These are phyloP conservation scores for Puccinellia tenuiflora DNA, from an alignment of 176 grass and related monocot genomes.

Conservation along the genomic window DNA sequence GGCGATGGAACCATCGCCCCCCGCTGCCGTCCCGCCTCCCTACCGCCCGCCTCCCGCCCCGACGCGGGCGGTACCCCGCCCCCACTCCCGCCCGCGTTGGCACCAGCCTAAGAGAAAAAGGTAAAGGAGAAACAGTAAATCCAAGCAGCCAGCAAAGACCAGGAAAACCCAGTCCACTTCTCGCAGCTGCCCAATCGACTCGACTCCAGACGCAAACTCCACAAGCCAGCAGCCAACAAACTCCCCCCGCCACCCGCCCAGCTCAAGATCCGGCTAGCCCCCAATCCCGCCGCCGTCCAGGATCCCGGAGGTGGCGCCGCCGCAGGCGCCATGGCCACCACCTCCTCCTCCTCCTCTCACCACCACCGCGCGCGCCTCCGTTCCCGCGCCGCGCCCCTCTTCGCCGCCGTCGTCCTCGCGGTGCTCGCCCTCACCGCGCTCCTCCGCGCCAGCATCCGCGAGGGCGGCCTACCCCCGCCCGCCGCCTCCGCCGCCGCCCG, in stretches of 20 bases:
- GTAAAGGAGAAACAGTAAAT: not conserved
- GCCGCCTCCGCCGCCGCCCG: not conserved
- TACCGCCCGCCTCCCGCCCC: too few species aligned
- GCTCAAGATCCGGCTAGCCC: constrained; percentile 29
- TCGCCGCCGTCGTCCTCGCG: constrained; percentile 36
- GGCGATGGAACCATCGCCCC: too few species aligned
- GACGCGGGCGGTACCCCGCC: too few species aligned
- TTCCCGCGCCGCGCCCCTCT: constrained; percentile 38
- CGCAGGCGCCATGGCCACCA: constrained; percentile 9
- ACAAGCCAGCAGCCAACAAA: constrained; percentile 18
- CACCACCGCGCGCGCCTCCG: constrained; percentile 37
- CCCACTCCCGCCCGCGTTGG: too few species aligned
- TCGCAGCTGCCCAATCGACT: not conserved
- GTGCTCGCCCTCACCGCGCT: constrained; percentile 57
- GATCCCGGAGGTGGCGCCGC: constrained; percentile 6
- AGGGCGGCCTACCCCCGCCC: not conserved
- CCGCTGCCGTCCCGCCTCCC: too few species aligned
- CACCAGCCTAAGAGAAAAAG: not conserved
- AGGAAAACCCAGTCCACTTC: constrained; percentile 2
- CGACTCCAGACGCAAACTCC: not conserved
- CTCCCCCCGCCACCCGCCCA: not conserved
- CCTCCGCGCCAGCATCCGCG: constrained; percentile 39
- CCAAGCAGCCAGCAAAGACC: not conserved
- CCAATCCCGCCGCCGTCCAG: not conserved
- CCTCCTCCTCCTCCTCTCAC: not conserved